Conservation (phyloP, 768 basidiomycete species). For the Mycena indigotica region DNA sequence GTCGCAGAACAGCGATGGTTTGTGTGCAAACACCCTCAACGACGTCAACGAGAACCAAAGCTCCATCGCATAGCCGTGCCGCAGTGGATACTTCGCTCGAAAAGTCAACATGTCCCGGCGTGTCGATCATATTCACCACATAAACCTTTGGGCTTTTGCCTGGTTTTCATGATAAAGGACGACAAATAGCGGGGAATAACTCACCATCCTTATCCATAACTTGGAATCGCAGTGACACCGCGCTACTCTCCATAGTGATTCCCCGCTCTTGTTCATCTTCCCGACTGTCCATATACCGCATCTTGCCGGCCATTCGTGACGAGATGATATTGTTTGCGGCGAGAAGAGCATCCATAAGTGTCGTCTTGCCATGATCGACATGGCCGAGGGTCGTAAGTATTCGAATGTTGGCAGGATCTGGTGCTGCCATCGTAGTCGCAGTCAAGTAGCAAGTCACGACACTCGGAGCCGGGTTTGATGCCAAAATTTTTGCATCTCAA, state of each 20-base stretch:
- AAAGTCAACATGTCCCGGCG: constrained; percentile 98
- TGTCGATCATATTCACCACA: constrained; percentile 95
- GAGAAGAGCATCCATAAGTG: constrained; percentile 90
- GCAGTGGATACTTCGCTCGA: constrained; percentile 96
- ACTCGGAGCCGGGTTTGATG: neutral
- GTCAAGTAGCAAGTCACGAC: neutral
- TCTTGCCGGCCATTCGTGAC: constrained; percentile 89
- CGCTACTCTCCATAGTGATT: constrained; percentile 98
- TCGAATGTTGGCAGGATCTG: constrained; percentile 56
- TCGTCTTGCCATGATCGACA: constrained; percentile 96
- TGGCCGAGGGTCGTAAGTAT: constrained; percentile 87
- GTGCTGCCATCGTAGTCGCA: constrained; percentile 16
- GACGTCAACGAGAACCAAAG: constrained; percentile 92
- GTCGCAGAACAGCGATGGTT: constrained; percentile 92
- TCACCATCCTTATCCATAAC: constrained; percentile 66
- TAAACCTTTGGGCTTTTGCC: constrained; percentile 68
- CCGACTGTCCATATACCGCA: constrained; percentile 91
- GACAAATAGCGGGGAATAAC: constrained; percentile 26
- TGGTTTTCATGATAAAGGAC: constrained; percentile 37
- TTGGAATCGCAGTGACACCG: constrained; percentile 87
- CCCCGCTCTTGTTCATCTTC: constrained; percentile 98
- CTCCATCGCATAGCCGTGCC: constrained; percentile 91
- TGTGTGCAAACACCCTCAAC: constrained; percentile 99
- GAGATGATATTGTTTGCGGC: constrained; percentile 99
- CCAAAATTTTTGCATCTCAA: too few relatives aligned